Evolutionary conservation across 345 rosid species (phyloP), one percentile per base, ranked within the genome.

Genomic region (Cochlearia excelsa): DNA sequence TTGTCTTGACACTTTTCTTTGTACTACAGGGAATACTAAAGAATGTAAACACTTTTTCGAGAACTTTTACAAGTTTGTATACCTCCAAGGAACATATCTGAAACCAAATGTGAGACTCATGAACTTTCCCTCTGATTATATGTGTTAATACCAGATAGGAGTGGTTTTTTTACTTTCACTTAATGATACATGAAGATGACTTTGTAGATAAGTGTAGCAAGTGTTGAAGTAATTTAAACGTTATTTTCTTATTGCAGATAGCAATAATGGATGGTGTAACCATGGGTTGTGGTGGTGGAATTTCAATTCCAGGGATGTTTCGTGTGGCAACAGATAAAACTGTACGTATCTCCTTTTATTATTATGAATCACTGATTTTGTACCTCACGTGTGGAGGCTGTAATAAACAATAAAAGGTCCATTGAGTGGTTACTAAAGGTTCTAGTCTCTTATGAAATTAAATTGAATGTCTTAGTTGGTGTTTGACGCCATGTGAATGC

Each of bases 71-170:
- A 82, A 89, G 69, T 89, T 82, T 70, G 90, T 80, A 9, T 93
- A 93, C 74, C 73, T 89, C 45, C 97, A 86, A 80, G 95, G 87
- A 72, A 93, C 94, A 40, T 89, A 82, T 77, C 57, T 85, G 64
- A 85, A 89, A 75, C 95, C 99, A 60, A 86, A 85, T 79, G 95
- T 83, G 73, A 84, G 95, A 37, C 58, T 63, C 51, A 23, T 53
- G 11, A 30, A 39, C 7, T 26, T 48, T 54, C 41, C n/a, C 7
- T 9, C 47, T 48, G 30, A 23, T 4, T 33, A n/a, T n/a, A n/a
- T n/a, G n/a, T 9, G 6, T n/a, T n/a, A n/a, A n/a, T n/a, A n/a
- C n/a, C n/a, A n/a, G n/a, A n/a, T n/a, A n/a, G n/a, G n/a, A n/a
- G n/a, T n/a, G n/a, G n/a, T n/a, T n/a, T n/a, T n/a, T n/a, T n/a